These are phyloP conservation scores for Dipteronia sinensis DNA, from an alignment of 345 rosid species.

Conservation along the genomic window DNA sequence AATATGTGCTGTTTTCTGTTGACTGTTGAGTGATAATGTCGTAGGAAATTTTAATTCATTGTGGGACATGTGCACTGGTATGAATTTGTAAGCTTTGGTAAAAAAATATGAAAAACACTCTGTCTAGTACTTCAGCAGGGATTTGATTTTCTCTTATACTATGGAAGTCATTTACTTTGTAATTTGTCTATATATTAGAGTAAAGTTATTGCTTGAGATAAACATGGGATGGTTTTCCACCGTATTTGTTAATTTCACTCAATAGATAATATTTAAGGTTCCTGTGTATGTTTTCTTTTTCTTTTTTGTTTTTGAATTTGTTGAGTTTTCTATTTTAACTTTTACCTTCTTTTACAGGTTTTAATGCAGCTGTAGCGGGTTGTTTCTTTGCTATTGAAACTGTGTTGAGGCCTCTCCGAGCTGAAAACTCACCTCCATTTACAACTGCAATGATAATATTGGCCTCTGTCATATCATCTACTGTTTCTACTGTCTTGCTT, in stretches of 20 bases:
- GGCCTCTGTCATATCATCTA: constrained; percentile 95
- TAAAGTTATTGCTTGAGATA: neutral
- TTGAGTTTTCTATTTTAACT: neutral
- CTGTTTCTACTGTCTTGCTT: constrained; percentile 86
- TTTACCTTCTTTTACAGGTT: constrained; percentile 52
- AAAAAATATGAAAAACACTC: neutral
- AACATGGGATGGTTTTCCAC: neutral
- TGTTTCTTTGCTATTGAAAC: constrained; percentile 98
- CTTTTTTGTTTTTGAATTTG: neutral
- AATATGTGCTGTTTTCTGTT: neutral
- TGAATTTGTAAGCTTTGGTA: neutral
- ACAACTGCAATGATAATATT: constrained; percentile 97
- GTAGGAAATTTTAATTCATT: neutral
- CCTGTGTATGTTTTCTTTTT: neutral
- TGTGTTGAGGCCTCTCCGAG: constrained; percentile 85
- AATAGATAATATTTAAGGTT: neutral
- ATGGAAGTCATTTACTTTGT: neutral
- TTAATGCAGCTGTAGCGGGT: constrained; percentile 98
- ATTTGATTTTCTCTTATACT: neutral
- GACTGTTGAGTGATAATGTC: neutral
- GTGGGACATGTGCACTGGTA: neutral
- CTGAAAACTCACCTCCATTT: constrained; percentile 97
- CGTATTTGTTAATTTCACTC: neutral
- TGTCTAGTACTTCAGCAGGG: neutral
- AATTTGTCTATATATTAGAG: neutral